Evolutionary conservation across 208 protist species (phyloP), one percentile per base, ranked within the genome.

Genomic region (Leishmania lainsoni): DNA sequence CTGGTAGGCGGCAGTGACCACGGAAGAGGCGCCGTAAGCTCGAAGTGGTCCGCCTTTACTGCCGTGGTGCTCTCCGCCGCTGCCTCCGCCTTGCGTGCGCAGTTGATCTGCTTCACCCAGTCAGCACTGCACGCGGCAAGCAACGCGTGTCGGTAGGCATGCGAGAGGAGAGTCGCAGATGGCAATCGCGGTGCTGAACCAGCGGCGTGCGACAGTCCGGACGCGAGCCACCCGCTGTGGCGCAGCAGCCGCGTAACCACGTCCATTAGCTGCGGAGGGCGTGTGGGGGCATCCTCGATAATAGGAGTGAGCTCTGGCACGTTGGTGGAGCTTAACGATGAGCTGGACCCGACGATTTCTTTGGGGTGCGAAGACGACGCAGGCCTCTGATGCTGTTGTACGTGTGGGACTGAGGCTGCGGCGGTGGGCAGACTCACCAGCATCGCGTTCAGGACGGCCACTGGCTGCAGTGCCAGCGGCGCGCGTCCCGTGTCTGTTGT

Each of bases 151-250:
- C 66, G 69, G 42, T 78, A 85, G 16, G 76, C 81, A 42, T 85
- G 42, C 1, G 76, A 54, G 66, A 85, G 49, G 29, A 85, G 70
- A 9, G 29, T 9, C 8, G 76, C 71, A 2, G 81, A 85, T 48
- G 81, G 59, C 22, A 85, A 74, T 5, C 81, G 76, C 59, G 72
- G 71, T 42, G 75, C 45, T 4, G 76, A 22, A 0, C 76, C 81
- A 58, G 81, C 81, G 48, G 81, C 81, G 63, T 88, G 84, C 51
- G 84, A 81, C n/a, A 79, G 68, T 5, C 84, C 84, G 22, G 81
- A 61, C 9, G 84, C 84, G 58, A 88, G 76, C 84, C 84, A 88
- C 49, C 78, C 73, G 35, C 75, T 85, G 42, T 85, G 76, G 26
- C 77, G 81, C 70, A 85, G 76, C 71, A 85, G 71, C 66, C 32